Evolutionary conservation across 371 early-diverging fungal genomes (phyloP).

Genomic region (Dinochytrium kinnereticum): DNA sequence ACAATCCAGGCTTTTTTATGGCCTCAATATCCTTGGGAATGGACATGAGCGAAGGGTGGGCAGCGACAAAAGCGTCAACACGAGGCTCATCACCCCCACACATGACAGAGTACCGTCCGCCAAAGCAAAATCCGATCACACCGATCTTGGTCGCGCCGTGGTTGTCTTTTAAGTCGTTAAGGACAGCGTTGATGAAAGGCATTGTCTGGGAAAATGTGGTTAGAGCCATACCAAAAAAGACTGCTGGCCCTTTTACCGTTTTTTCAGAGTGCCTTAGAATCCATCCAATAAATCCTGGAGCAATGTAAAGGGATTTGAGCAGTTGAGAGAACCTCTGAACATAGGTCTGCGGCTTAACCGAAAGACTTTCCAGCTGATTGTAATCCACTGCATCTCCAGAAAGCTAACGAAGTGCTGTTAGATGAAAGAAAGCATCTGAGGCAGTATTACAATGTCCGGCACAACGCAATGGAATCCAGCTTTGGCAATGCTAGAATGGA

Average conservation of each 20-base stretch:
- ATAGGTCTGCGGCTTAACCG: constrained; percentile 2
- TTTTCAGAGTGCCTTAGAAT: constrained; percentile 14
- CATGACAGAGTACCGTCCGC: constrained; percentile 22
- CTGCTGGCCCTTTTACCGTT: not conserved
- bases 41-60: constrained; percentile 18
- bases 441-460: constrained; percentile 21
- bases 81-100: constrained; percentile 12
- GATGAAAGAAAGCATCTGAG: not conserved
- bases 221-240: not conserved
- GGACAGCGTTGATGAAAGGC: constrained; percentile 20
- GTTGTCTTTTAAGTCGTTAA: constrained; percentile 18
- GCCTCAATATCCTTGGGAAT: constrained; percentile 21
- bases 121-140: constrained; percentile 18
- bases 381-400: constrained; percentile 15
- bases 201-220: too few relatives aligned
- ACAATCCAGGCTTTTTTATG: constrained; percentile 16
- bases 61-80: constrained; percentile 16
- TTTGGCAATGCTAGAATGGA: constrained; percentile 17
- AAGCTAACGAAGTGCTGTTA: not conserved
- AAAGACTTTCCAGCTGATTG: not conserved
- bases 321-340: not conserved
- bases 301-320: not conserved
- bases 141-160: constrained; percentile 22
- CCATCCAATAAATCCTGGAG: constrained; percentile 14
- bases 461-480: constrained; percentile 21